These are phyloP conservation scores for Russula earlei DNA, from an alignment of 768 basidiomycete genomes.

Conservation along the genomic window DNA sequence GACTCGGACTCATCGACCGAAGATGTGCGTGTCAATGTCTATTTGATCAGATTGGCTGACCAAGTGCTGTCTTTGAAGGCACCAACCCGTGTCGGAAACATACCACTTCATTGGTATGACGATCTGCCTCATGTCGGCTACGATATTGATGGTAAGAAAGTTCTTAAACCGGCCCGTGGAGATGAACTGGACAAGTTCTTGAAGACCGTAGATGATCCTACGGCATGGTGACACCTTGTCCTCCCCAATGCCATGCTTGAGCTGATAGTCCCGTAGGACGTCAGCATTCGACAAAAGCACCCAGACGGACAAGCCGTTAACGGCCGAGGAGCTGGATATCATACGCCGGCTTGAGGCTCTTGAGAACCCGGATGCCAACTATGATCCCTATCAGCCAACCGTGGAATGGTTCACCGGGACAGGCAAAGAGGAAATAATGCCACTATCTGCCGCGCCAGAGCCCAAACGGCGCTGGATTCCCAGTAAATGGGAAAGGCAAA, in stretches of 20 bases:
- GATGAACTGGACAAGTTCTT: conserved; percentile 98
- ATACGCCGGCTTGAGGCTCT: conserved; percentile 83
- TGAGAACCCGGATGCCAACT: conserved; percentile 84
- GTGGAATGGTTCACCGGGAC: conserved; percentile 97
- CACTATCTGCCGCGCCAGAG: conserved; percentile 81
- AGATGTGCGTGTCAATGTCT: conserved; percentile 48
- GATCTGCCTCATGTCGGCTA: conserved; percentile 99
- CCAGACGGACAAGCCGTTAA: conserved; percentile 78
- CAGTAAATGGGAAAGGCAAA: conserved; percentile 99
- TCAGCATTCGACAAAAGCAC: conserved; percentile 84
- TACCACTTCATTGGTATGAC: conserved; percentile 99
- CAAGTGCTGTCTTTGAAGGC: conserved; percentile 38
- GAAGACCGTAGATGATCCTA: conserved; percentile 84
- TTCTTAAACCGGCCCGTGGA: conserved; percentile 87
- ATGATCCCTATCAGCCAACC: conserved; percentile 89
- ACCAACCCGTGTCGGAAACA: conserved; percentile 89
- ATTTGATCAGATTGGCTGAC: conserved; percentile 11
- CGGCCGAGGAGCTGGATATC: conserved; percentile 87
- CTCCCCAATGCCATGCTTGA: neutral
- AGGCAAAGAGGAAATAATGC: conserved; percentile 92
- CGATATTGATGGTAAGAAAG: conserved; percentile 87
- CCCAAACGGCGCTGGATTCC: conserved; percentile 96
- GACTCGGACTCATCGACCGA: conserved; percentile 89
- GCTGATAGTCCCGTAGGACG: conserved; percentile 46
- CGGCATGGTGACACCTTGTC: conserved; percentile 56